Evolutionary conservation across 2,329 filamentous ascomycete genomes (phyloP), one percentile per base, ranked within the genome.

Genomic region (Cladobotryum mycophilum): DNA sequence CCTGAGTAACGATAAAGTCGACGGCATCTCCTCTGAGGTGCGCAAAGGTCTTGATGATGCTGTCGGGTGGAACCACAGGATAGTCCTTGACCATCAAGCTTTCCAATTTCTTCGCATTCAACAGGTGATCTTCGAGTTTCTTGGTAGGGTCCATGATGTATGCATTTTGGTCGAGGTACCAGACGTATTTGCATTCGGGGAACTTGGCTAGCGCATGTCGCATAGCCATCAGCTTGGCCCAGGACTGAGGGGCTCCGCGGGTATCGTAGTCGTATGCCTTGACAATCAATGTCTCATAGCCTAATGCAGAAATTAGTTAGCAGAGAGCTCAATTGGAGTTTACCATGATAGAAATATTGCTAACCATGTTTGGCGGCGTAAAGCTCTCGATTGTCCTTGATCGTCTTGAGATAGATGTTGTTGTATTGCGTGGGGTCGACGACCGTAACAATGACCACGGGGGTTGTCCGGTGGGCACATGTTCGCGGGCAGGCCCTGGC

Each of bases 31-130:
- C 85, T 55, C 82, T 83, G n/a, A 96, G 74, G 63, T 95, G 85
- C 14, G 80, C 74, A 65, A 95, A 96, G 0, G 95, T 97, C 74
- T 88, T 92, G 72, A 99, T 97, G 60, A 99, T 91, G 70, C 89
- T 95, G 70, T 96, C 89, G 0, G 95, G 93, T 2, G 92, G 93
- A 8, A 97, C 92, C 46, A 99, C 83, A 5, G 93, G 82, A 48
- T 84, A 78, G 67, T 96, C 88, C 65, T 84, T 86, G 60, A 93
- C 81, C 89, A 97, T 96, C 51, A 88, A 67, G 18, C 75, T 76
- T 62, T 95, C 86, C 44, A 99, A 76, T 50, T 76, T 80, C 47
- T 74, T 72, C 11, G 82, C 71, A 11, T 81, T 74, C 67, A 95
- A 81, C 37, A 99, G 70, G 60, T 89, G 80, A 2, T 81, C 75